These are phyloP conservation scores for Hygrophorus russula DNA, from an alignment of 768 basidiomycete genomes.

Conservation along the genomic window DNA sequence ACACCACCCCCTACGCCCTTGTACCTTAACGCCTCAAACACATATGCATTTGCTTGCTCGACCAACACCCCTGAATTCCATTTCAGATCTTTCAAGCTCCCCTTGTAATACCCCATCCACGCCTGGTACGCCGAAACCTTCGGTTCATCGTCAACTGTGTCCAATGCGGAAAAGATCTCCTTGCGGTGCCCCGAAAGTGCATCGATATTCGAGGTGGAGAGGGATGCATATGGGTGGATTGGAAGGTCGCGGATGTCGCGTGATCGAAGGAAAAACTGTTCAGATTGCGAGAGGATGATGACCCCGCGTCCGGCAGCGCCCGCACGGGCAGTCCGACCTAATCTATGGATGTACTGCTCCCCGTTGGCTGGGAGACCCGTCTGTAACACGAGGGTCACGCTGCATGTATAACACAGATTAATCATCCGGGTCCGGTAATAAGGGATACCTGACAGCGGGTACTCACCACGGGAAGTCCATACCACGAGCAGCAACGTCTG, in stretches of 20 bases:
- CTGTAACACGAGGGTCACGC: slow-evolving; percentile 51
- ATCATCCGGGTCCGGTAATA: background rate
- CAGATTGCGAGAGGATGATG: slow-evolving; percentile 40
- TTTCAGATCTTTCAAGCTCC: slow-evolving; percentile 21
- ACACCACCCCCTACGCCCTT: slow-evolving; percentile 22
- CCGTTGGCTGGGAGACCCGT: slow-evolving; percentile 55
- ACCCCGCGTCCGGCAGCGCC: slow-evolving; percentile 52
- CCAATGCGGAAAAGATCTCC: slow-evolving; percentile 17
- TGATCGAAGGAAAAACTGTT: slow-evolving; percentile 34
- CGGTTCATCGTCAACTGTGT: slow-evolving; percentile 21
- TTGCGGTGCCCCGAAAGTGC: slow-evolving; percentile 10
- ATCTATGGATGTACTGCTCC: slow-evolving; percentile 73
- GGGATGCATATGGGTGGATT: slow-evolving; percentile 21
- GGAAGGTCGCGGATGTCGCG: slow-evolving; percentile 28
- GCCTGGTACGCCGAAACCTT: slow-evolving; percentile 44
- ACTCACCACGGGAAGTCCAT: slow-evolving; percentile 55
- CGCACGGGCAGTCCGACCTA: slow-evolving; percentile 70
- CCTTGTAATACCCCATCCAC: slow-evolving; percentile 48
- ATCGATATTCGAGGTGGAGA: slow-evolving; percentile 6
- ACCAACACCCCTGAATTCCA: slow-evolving; percentile 32
- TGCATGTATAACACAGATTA: slow-evolving; percentile 11
- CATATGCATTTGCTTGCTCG: slow-evolving; percentile 25
- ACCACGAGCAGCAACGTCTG: slow-evolving; percentile 51
- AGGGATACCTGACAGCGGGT: background rate
- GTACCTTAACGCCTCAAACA: slow-evolving; percentile 15